These are phyloP conservation scores for Linaria vulgaris DNA, from an alignment of 257 asterid species.

Conservation along the genomic window DNA sequence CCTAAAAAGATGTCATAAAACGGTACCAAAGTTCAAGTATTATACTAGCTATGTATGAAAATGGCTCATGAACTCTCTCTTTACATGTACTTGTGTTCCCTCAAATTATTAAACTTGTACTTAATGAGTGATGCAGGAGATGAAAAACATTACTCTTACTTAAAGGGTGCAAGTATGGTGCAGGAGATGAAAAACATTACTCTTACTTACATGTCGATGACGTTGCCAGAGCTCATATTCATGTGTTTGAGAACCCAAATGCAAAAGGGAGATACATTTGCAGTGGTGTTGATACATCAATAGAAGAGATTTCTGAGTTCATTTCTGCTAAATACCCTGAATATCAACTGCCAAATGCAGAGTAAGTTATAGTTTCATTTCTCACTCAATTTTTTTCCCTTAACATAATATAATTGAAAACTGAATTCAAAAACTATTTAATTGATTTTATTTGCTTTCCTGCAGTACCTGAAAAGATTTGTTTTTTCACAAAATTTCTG, in stretches of 20 bases:
- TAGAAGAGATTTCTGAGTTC: conserved; percentile 24
- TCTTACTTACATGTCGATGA: conserved; percentile 31
- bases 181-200: conserved; percentile 26
- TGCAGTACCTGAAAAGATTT: conserved; percentile 33
- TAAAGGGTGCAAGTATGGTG: conserved; percentile 5
- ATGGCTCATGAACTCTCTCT: too few species aligned
- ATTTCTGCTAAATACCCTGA: conserved; percentile 35
- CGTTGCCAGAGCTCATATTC: conserved; percentile 38
- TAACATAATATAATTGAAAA: too few species aligned
- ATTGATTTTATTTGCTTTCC: too few species aligned
- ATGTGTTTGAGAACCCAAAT: conserved; percentile 31
- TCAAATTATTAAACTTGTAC: too few species aligned
- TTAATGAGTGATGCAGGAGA: conserved; percentile 23
- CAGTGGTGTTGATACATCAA: conserved; percentile 27
- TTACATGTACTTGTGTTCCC: background rate
- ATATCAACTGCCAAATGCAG: conserved; percentile 30
- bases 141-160: background rate
- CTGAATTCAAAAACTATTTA: too few species aligned
- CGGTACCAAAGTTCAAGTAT: too few species aligned
- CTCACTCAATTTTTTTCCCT: too few species aligned
- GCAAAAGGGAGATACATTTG: conserved; percentile 44
- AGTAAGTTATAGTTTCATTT: conserved; percentile 22
- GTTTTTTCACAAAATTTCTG: conserved; percentile 21
- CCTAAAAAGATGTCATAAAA: too few species aligned
- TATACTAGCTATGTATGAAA: too few species aligned